Conservation (phyloP, 176 grass and related monocot species). For the Themeda triandra region DNA sequence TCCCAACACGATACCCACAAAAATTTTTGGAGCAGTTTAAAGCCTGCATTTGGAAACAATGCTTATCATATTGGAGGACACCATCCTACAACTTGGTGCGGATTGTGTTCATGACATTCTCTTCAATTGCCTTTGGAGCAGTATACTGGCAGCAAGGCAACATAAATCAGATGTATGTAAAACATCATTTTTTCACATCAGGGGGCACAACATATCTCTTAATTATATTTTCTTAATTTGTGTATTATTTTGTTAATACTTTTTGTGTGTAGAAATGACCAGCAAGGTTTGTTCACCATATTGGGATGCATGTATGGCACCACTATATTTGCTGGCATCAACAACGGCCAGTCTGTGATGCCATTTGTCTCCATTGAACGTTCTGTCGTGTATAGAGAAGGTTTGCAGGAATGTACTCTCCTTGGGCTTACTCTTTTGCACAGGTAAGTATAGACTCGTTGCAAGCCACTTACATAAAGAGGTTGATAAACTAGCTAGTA, state of each 20-base stretch:
- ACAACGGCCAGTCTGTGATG: conserved; percentile 51
- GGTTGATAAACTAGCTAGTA: background rate
- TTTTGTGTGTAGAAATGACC: conserved; percentile 26
- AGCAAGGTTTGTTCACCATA: conserved; percentile 82
- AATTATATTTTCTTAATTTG: background rate
- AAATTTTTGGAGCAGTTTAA: conserved; percentile 59
- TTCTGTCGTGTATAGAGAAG: conserved; percentile 69
- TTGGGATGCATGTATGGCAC: conserved; percentile 56
- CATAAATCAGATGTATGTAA: conserved; percentile 55
- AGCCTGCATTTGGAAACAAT: conserved; percentile 85
- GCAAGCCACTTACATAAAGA: background rate
- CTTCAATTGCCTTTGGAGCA: conserved; percentile 23
- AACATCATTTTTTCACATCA: background rate
- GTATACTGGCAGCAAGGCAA: conserved; percentile 62
- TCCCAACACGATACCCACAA: conserved; percentile 57
- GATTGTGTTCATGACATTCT: conserved; percentile 32
- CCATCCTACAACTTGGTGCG: conserved; percentile 72
- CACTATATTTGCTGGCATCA: conserved; percentile 53
- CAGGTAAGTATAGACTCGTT: conserved; percentile 24
- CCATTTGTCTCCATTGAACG: conserved; percentile 61
- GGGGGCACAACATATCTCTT: background rate
- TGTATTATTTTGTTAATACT: background rate
- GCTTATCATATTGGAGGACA: conserved; percentile 77
- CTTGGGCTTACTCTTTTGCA: conserved; percentile 79
- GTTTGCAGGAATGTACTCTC: conserved; percentile 87